Evolutionary conservation across 2,329 filamentous ascomycete species (phyloP).

Genomic region (Exophiala sp.): DNA sequence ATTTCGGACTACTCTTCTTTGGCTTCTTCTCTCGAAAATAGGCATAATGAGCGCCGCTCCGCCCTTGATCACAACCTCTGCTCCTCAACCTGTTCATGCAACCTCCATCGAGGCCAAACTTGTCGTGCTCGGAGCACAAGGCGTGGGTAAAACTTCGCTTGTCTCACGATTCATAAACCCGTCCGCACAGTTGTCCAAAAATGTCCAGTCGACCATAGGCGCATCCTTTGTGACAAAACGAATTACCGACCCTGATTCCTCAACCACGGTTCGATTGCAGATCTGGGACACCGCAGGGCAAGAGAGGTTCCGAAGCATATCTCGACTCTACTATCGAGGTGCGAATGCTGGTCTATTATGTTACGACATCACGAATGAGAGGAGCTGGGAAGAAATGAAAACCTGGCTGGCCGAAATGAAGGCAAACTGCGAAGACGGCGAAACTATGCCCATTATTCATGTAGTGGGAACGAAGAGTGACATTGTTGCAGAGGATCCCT

Average conservation of each 20-base stretch:
- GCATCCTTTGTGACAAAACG: conserved; percentile 75
- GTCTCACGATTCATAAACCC: conserved; percentile 47
- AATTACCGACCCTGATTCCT: conserved; percentile 74
- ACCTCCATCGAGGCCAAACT: conserved; percentile 44
- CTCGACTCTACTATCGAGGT: conserved; percentile 90
- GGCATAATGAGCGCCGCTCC: conserved; percentile 16
- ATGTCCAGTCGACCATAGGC: conserved; percentile 59
- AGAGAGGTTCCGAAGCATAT: conserved; percentile 91
- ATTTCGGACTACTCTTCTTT: conserved; percentile 4
- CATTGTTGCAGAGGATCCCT: conserved; percentile 77
- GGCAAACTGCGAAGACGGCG: conserved; percentile 59
- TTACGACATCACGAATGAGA: conserved; percentile 84
- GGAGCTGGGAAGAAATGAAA: conserved; percentile 87
- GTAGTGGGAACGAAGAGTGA: conserved; percentile 95
- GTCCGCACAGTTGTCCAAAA: conserved; percentile 37
- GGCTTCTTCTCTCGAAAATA: conserved; percentile 4
- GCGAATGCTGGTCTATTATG: conserved; percentile 90
- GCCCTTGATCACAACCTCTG: conserved; percentile 8
- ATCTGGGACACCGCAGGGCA: conserved; percentile 97
- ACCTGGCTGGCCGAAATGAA: conserved; percentile 82
- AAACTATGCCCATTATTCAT: conserved; percentile 58
- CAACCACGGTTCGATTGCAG: conserved; percentile 81
- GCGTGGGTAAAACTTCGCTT: conserved; percentile 49
- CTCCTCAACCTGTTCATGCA: conserved; percentile 14
- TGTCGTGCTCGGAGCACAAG: conserved; percentile 48